phyloP scores from a whole-genome alignment of 768 basidiomycete species.

The Ramaria sp. region DNA sequence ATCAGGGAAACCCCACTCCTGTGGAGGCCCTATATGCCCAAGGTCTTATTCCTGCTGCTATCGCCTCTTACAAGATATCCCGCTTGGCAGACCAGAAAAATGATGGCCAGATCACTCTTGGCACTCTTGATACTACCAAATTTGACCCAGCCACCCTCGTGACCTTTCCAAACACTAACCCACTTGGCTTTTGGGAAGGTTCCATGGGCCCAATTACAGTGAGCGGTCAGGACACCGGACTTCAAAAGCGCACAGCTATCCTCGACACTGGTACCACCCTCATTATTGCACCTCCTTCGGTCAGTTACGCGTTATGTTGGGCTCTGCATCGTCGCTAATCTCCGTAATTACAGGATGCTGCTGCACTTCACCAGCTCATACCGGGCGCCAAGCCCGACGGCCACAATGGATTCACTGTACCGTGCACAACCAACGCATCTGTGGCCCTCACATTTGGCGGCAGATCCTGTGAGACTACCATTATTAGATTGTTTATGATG shows the following conservation, averaged over 20 bases:
- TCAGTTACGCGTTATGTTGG: neutral
- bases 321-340: neutral
- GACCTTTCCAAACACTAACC: slow-evolving; percentile 52
- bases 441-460: slow-evolving; percentile 53
- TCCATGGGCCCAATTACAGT: slow-evolving; percentile 46
- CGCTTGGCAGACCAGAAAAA: slow-evolving; percentile 58
- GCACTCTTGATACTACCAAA: slow-evolving; percentile 60
- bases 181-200: slow-evolving; percentile 73
- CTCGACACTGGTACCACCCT: slow-evolving; percentile 23
- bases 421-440: slow-evolving; percentile 46
- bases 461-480: slow-evolving; percentile 20
- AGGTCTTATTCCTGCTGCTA: slow-evolving; percentile 48
- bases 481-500: neutral
- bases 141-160: slow-evolving; percentile 50
- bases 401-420: slow-evolving; percentile 46
- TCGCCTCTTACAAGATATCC: slow-evolving; percentile 73
- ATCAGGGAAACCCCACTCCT: slow-evolving; percentile 55
- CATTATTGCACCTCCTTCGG: slow-evolving; percentile 17
- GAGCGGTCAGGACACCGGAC: slow-evolving; percentile 29
- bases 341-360: slow-evolving; percentile 31
- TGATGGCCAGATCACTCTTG: slow-evolving; percentile 78
- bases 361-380: slow-evolving; percentile 42
- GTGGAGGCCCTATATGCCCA: slow-evolving; percentile 54
- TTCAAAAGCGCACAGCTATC: slow-evolving; percentile 20
- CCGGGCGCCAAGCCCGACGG: slow-evolving; percentile 41